These are phyloP conservation scores for Lobosporangium transversale DNA, from an alignment of 192 early-diverging fungal genomes.

Conservation along the genomic window DNA sequence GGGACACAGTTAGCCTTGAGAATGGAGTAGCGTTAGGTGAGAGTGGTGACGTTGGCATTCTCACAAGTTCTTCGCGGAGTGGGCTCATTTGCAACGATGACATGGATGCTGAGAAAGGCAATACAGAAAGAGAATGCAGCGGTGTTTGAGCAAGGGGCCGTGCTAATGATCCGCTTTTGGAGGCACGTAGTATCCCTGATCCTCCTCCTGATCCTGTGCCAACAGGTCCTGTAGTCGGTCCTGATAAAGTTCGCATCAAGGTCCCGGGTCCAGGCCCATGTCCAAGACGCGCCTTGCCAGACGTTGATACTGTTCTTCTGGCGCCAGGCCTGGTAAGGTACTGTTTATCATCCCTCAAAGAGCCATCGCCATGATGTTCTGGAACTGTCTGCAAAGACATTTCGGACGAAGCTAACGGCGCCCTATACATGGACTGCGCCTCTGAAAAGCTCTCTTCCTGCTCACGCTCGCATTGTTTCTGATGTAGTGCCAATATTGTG, in stretches of 20 bases:
- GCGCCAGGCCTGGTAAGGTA: not conserved
- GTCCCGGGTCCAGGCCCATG: not conserved
- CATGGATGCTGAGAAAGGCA: constrained; percentile 28
- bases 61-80: too few species aligned
- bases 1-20: too few species aligned
- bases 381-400: constrained; percentile 22
- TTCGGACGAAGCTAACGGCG: too few species aligned
- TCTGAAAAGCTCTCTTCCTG: constrained; percentile 29
- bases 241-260: constrained; percentile 23
- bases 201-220: not conserved
- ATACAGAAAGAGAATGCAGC: constrained; percentile 24
- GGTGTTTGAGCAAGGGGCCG: constrained; percentile 44
- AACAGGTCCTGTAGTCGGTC: constrained; percentile 1
- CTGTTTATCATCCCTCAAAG: not conserved
- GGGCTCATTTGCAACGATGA: too few species aligned
- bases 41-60: too few species aligned
- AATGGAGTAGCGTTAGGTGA: too few species aligned
- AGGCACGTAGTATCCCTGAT: constrained; percentile 13
- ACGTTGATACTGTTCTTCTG: constrained; percentile 7
- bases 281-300: not conserved
- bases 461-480: constrained; percentile 23
- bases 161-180: constrained; percentile 18
- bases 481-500: constrained; percentile 39
- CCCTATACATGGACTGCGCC: constrained; percentile 36
- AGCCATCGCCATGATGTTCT: constrained; percentile 19